Evolutionary conservation across 192 early-diverging fungal species (phyloP), one percentile per base, ranked within the genome.

Genomic region (Backusella sp.): DNA sequence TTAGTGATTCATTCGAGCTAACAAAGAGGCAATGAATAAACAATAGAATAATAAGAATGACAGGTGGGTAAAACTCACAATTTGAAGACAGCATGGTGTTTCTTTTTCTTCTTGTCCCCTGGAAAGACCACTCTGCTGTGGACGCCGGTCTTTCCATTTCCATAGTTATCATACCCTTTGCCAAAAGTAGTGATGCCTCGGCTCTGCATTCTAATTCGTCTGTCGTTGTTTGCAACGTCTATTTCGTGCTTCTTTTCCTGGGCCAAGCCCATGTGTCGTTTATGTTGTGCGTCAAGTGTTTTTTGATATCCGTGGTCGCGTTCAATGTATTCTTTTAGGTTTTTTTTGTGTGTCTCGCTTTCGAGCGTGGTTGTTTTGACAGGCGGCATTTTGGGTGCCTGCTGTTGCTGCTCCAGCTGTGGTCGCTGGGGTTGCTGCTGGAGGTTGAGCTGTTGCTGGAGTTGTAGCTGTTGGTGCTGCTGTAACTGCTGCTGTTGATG

Each of bases 81-180:
- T 70, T 77, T 74, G 67, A 85, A 82, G 66, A 81, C 76, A 28
- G 80, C 81, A 39, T 84, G 74, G 30, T 77, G 74, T 11, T 84
- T 73, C 30, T 56, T 73, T n/a, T 41, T 82, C 69, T 82, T 85
- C 66, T 79, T 79, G 9, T 88, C 86, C 9, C 77, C 49, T 65
- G 89, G 87, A 76, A 83, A 82, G 19, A 88, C 21, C 41, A 87
- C 79, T 11, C 81, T 72, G 35, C 77, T 78, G 30, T 79, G 81
- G n/a, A 72, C 80, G 1, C 83, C 79, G 12, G 86, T 84, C 1
- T 66, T 73, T 17, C 90, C 88, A 72, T 94, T 94, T 41, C 88
- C 90, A 46, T 77, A 86, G 1, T 86, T 87, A 69, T 82, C 39
- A 77, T 93, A 94, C 9, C 92, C 92, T 42, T 82, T 77, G 5